These are phyloP conservation scores for Leccinum longicurvipes DNA, from an alignment of 768 basidiomycete species.

Conservation along the genomic window DNA sequence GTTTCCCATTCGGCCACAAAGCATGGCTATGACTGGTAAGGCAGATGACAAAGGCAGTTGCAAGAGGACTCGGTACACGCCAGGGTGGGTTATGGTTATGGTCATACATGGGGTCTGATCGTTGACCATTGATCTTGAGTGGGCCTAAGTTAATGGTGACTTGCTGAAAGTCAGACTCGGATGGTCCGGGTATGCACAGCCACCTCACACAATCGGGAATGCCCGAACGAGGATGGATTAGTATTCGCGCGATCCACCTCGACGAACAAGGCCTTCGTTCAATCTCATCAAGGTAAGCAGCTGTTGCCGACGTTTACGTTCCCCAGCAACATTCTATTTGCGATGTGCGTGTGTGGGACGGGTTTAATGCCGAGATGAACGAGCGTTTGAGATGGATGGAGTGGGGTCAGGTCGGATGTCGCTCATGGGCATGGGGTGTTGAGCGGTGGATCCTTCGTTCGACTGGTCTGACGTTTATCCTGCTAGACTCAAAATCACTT, in stretches of 20 bases:
- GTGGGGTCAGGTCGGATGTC: slow-evolving; percentile 18
- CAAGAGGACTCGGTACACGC: too few relatives aligned
- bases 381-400: slow-evolving; percentile 20
- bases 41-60: not conserved
- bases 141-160: too few relatives aligned
- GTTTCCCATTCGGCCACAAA: not conserved
- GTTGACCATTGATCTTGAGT: too few relatives aligned
- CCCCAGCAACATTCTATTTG: not conserved
- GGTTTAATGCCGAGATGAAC: not conserved
- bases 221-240: slow-evolving; percentile 11
- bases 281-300: slow-evolving; percentile 28
- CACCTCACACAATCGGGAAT: slow-evolving; percentile 22
- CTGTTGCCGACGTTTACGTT: not conserved
- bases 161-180: too few relatives aligned
- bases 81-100: too few relatives aligned
- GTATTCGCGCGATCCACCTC: slow-evolving; percentile 1
- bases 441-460: not conserved
- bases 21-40: not conserved
- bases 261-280: slow-evolving; percentile 28
- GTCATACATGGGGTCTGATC: too few relatives aligned
- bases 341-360: not conserved
- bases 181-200: slow-evolving; percentile 26
- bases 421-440: not conserved
- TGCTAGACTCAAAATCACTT: slow-evolving; percentile 11
- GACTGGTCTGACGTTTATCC: slow-evolving; percentile 3